These are phyloP conservation scores for Fusarium algeriense DNA, from an alignment of 2,329 filamentous ascomycete genomes.

Conservation along the genomic window DNA sequence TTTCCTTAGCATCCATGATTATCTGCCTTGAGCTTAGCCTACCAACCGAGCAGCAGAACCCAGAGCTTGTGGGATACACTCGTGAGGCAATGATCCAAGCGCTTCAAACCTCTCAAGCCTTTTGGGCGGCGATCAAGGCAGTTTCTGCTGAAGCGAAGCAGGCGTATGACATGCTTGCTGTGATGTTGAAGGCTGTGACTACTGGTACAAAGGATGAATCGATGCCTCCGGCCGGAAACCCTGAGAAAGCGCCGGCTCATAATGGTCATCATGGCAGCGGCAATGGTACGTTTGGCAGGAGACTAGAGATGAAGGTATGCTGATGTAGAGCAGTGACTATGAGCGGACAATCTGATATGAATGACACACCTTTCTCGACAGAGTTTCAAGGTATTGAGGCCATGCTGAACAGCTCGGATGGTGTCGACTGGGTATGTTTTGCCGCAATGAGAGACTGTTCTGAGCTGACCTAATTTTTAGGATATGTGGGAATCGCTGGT, in stretches of 20 bases:
- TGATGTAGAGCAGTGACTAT: background rate
- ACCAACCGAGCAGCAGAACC: background rate
- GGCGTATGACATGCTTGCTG: slow-evolving; percentile 27
- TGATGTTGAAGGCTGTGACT: slow-evolving; percentile 27
- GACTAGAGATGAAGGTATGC: too few relatives aligned
- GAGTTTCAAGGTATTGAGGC: slow-evolving; percentile 28
- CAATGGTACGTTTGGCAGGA: background rate
- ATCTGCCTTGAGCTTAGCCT: slow-evolving; percentile 33
- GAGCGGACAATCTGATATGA: background rate
- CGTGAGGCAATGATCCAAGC: slow-evolving; percentile 18
- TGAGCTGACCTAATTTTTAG: background rate
- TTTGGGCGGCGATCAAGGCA: slow-evolving; percentile 25
- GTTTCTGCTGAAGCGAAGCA: slow-evolving; percentile 29
- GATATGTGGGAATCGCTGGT: slow-evolving; percentile 34
- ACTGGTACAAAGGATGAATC: background rate
- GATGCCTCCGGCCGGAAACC: rapidly evolving
- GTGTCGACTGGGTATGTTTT: slow-evolving; percentile 33
- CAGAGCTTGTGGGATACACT: background rate
- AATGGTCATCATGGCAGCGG: background rate
- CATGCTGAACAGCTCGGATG: slow-evolving; percentile 30
- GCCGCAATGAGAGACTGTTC: rapidly evolving
- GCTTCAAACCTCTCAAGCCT: slow-evolving; percentile 19
- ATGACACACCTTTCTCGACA: background rate
- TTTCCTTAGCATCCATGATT: slow-evolving; percentile 36
- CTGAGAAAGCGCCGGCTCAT: background rate